Evolutionary conservation across 2,329 filamentous ascomycete genomes (phyloP).

Genomic region (Trichoderma atrobrunneum): DNA sequence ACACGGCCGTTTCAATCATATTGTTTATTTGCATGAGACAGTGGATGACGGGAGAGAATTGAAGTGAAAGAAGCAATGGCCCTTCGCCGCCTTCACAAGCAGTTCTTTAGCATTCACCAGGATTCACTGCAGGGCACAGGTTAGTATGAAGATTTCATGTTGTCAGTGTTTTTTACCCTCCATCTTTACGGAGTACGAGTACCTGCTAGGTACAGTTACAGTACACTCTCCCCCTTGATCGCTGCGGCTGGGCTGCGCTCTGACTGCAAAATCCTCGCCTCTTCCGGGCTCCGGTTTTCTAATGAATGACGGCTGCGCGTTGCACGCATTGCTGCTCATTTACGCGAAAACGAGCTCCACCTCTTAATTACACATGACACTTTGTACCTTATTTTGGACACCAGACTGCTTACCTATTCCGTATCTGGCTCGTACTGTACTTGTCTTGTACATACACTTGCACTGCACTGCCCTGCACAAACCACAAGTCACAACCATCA

Average conservation of each 20-base stretch:
- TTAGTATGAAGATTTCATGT: neutral
- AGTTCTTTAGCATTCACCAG: constrained; percentile 36
- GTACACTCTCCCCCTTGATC: neutral
- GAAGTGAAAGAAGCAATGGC: constrained; percentile 27
- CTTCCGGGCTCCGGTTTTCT: neutral
- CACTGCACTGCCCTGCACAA: constrained; percentile 1
- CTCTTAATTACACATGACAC: neutral
- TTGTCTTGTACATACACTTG: neutral
- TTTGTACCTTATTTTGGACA: neutral
- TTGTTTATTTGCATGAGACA: neutral
- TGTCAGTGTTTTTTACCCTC: neutral
- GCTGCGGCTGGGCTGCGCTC: neutral
- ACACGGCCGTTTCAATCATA: neutral
- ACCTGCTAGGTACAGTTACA: too few species aligned
- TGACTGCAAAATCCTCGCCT: neutral
- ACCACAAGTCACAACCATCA: neutral
- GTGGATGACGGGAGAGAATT: neutral
- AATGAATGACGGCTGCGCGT: constrained; percentile 1
- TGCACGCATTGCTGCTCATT: constrained; percentile 13
- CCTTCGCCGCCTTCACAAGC: constrained; percentile 34
- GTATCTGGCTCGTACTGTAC: neutral
- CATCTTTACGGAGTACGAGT: neutral
- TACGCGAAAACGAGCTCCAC: constrained; percentile 12
- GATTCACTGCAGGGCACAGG: neutral
- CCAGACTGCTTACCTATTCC: neutral